Evolutionary conservation across 257 asterid genomes (phyloP), one percentile per base, ranked within the genome.

Genomic region (Solanum gracilifrons): DNA sequence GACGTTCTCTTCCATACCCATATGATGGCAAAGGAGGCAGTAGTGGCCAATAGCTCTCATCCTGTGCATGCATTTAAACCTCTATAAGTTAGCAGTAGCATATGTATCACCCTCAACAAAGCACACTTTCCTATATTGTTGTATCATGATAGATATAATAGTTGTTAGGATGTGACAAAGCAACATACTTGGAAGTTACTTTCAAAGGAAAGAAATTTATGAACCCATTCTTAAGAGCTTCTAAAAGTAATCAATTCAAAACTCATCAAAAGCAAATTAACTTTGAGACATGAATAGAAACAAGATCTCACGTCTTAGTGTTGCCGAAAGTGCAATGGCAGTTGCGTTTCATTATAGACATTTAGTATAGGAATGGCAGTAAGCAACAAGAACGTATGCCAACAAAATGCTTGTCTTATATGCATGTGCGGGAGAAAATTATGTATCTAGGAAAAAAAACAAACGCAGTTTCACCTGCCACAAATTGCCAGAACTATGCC

Each of bases 21-120:
- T 96, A 95, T 16, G 99, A 96, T 64, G 99, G 99, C 90, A 96
- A 93, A 76, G 99, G 98, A 91, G 99, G 99, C 97, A 96, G 93
- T 88, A 96, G 87, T 31, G 96, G 94, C 99, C 99, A 96, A 87
- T 92, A 88, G 71, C 88, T 91, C 88, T 95, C 97, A 87, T 96
- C 97, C 98, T 95, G 93, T 86, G 74, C 91, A 88, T 86, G 86
- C 86, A 88, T 86, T 68, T 85, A 76, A 83, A 69, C 18, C 85
- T 51, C 51, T 48, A 48, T 46, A 82, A 46, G 11, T 82, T 82
- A 48, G 85, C 69, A 82, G 25, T 21, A 20, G 29, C 2, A 82
- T 8, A 20, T 48, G 37, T 48, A 31, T 48, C 69, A 48, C 69
- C 31, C 58, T 48, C 27, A 20, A 82, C 66, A 66, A 29, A 79